Base-by-base conservation (phyloP, 192 early-diverging fungal genomes). In the Coemansia sp. region DNA sequence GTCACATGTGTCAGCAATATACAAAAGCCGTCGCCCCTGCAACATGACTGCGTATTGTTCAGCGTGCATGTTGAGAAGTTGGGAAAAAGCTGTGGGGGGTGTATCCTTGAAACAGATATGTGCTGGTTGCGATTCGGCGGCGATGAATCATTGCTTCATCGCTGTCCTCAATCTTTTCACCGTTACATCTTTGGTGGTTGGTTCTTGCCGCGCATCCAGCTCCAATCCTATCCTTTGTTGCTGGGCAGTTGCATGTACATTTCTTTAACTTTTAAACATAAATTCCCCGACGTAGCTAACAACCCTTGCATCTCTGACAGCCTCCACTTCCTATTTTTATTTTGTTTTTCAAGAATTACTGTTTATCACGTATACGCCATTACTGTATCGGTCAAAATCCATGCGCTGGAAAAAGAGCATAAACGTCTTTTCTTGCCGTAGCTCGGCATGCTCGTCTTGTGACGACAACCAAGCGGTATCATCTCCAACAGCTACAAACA, bases 381-480 rank as follows among this genome's bases (percentile, higher is more conserved):
- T 53, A 53, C 51, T 26, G 51, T 53, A 23, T 15, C 15, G 4
- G 6, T 20, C 15, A 16, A 18, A 56, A 33, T 1, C 15, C 33
- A 59, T 59, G 57, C 34, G 14, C 35, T 59, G 57, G 57, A 59
- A 38, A 18, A 59, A n/a, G 36, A 59, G 8, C 35, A 36, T 20
- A n/a, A 59, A n/a, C 18, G 24, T 34, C 34, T 34, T 20, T 21
- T 36, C 57, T 59, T 38, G 35, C 18, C 34, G 30, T 21, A 36
- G 35, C 35, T 59, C 57, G 24, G 16, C 57, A 38, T 21, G 57
- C 57, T 59, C 57, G 30, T 59, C 21, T 9, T 10, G 15, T 18
- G 35, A 38, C 35, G 35, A 59, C 34, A 34, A 36, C 57, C 30
- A 35, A 16, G 35, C 9, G 35, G 34, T 36, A 38, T 59, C 57